phyloP scores from a whole-genome alignment of 768 basidiomycete genomes.

The Tulasnella sp. region DNA sequence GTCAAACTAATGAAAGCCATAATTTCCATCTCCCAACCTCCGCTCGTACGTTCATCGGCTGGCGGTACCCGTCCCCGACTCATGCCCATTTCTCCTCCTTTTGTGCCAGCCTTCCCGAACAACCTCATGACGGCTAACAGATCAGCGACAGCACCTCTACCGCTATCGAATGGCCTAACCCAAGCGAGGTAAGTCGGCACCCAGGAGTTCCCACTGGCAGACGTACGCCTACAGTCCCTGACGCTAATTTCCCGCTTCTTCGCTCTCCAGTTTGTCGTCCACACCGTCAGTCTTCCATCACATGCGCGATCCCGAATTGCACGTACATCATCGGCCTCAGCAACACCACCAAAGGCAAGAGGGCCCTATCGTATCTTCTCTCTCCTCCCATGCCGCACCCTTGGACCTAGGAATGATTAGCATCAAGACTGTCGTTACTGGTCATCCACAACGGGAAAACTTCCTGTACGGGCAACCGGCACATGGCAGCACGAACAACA shows the following conservation, averaged over 20 bases:
- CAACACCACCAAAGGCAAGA: background rate
- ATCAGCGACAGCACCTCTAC: background rate
- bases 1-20: background rate
- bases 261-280: background rate
- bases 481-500: background rate
- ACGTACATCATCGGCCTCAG: background rate
- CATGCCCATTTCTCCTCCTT: background rate
- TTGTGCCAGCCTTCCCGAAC: background rate
- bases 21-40: background rate
- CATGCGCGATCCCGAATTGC: background rate
- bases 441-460: background rate
- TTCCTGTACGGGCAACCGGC: background rate
- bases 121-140: background rate
- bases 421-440: background rate
- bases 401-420: background rate
- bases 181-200: background rate
- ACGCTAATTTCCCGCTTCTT: background rate
- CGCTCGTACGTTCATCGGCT: background rate
- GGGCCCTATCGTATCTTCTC: background rate
- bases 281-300: background rate
- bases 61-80: background rate
- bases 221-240: background rate
- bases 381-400: background rate
- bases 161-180: background rate
- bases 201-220: background rate